Evolutionary conservation across 768 basidiomycete species (phyloP).

Genomic region (Amanita rimosa): DNA sequence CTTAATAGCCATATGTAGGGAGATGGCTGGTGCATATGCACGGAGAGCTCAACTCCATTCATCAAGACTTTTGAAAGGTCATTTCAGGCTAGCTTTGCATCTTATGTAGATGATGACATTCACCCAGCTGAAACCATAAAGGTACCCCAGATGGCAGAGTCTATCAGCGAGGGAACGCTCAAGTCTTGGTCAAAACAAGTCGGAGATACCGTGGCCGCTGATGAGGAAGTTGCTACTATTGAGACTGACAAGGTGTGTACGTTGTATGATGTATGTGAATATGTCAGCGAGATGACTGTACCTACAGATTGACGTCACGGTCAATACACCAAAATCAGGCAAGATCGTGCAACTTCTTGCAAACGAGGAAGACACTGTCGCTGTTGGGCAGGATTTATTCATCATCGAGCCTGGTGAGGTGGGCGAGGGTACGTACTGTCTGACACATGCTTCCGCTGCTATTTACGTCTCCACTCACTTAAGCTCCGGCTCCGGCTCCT

Average conservation of each 20-base stretch:
- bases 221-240: constrained; percentile 96
- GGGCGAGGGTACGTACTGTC: constrained; percentile 28
- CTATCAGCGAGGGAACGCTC: constrained; percentile 94
- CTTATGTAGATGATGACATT: neutral
- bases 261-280: neutral
- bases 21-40: constrained; percentile 31
- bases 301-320: constrained; percentile 86
- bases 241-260: constrained; percentile 91
- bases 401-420: constrained; percentile 76
- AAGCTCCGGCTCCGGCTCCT: constrained; percentile 19
- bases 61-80: constrained; percentile 60
- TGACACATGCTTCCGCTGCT: neutral
- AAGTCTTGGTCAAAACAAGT: constrained; percentile 92
- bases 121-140: constrained; percentile 73
- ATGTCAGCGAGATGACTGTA: constrained; percentile 4
- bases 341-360: constrained; percentile 81
- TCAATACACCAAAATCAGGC: constrained; percentile 85
- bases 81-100: constrained; percentile 10
- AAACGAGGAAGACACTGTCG: constrained; percentile 88
- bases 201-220: constrained; percentile 81
- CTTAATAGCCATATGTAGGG: constrained; percentile 22
- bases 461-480: neutral
- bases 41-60: constrained; percentile 58
- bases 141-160: constrained; percentile 97
- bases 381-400: constrained; percentile 91